These are phyloP conservation scores for Paecilomyces formosus DNA, from an alignment of 2,329 filamentous ascomycete genomes.

Conservation along the genomic window DNA sequence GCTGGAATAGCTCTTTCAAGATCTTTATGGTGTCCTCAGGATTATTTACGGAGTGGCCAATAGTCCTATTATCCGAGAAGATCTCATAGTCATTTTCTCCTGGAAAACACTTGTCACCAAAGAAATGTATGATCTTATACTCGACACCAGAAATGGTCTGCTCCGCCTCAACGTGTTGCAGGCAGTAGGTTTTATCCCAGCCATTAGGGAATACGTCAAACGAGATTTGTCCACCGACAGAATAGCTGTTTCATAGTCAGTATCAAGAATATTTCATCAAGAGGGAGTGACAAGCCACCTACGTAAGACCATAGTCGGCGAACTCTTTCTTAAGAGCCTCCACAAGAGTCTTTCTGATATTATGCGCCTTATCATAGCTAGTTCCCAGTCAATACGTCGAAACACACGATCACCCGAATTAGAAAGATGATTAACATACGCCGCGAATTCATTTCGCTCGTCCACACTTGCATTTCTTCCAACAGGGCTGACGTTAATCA, in stretches of 20 bases:
- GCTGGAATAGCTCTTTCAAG: constrained; percentile 71
- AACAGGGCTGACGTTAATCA: constrained; percentile 57
- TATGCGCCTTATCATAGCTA: constrained; percentile 66
- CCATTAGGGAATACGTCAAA: constrained; percentile 96
- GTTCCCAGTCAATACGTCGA: constrained; percentile 5
- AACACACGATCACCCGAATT: not conserved
- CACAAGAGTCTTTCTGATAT: constrained; percentile 71
- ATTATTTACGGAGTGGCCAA: constrained; percentile 73
- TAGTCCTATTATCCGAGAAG: constrained; percentile 70
- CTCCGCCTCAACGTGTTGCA: constrained; percentile 78
- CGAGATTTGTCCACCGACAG: constrained; percentile 94
- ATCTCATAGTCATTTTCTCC: constrained; percentile 98
- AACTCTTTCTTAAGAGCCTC: constrained; percentile 71
- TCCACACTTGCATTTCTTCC: constrained; percentile 72
- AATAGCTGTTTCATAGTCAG: constrained; percentile 53
- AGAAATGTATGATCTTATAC: constrained; percentile 92
- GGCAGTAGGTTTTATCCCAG: constrained; percentile 99
- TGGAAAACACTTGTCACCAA: constrained; percentile 87
- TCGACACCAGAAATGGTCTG: constrained; percentile 55
- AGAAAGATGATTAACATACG: constrained; percentile 24
- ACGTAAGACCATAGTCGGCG: constrained; percentile 76
- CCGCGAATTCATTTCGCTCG: constrained; percentile 77
- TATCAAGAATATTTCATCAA: constrained; percentile 2
- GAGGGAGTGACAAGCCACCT: constrained; percentile 30
- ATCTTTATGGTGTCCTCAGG: constrained; percentile 76